Percentiles rank a stretch among this genome's conserved stretches.
phyloP scores from a whole-genome alignment of 768 basidiomycete genomes.

The Panaeolus papilionaceus region DNA sequence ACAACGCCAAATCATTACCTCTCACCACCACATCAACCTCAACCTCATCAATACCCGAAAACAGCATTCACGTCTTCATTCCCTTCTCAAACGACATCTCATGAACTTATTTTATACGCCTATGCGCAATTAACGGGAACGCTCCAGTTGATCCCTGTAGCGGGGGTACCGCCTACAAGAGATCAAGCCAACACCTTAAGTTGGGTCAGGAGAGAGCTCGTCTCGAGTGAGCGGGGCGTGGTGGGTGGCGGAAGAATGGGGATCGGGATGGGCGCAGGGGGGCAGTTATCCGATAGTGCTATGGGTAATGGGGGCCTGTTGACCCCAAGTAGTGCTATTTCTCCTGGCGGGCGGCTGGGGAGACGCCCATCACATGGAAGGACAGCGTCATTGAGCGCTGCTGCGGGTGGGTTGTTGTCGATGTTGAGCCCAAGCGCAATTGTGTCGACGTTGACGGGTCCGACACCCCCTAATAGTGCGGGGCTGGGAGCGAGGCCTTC shows the following conservation, averaged over 20 bases:
- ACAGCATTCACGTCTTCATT: conserved; percentile 20
- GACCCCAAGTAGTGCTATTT: not conserved
- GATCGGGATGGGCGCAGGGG: not conserved
- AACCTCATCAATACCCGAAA: conserved; percentile 19
- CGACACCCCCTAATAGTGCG: conserved; percentile 20
- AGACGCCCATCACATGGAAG: conserved; percentile 49
- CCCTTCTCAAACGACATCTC: conserved; percentile 50
- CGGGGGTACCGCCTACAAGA: conserved; percentile 42
- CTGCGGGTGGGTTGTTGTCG: conserved; percentile 47
- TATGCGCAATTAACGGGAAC: conserved; percentile 83
- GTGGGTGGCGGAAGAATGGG: conserved; percentile 82
- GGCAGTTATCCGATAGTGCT: not conserved
- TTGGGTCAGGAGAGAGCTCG: conserved; percentile 54
- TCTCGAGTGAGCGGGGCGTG: conserved; percentile 45
- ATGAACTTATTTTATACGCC: conserved; percentile 81
- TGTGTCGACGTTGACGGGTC: conserved; percentile 28
- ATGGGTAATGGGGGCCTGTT: not conserved
- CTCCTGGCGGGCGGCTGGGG: conserved; percentile 21
- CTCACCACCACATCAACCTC: conserved; percentile 17
- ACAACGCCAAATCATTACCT: conserved; percentile 5
- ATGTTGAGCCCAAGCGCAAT: conserved; percentile 49
- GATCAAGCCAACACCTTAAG: conserved; percentile 54
- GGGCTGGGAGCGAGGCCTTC: conserved; percentile 14
- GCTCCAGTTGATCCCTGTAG: conserved; percentile 57
- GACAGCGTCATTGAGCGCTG: conserved; percentile 55